phyloP scores from a whole-genome alignment of 164 flowering plant genomes.

The Vitis labrusca region DNA sequence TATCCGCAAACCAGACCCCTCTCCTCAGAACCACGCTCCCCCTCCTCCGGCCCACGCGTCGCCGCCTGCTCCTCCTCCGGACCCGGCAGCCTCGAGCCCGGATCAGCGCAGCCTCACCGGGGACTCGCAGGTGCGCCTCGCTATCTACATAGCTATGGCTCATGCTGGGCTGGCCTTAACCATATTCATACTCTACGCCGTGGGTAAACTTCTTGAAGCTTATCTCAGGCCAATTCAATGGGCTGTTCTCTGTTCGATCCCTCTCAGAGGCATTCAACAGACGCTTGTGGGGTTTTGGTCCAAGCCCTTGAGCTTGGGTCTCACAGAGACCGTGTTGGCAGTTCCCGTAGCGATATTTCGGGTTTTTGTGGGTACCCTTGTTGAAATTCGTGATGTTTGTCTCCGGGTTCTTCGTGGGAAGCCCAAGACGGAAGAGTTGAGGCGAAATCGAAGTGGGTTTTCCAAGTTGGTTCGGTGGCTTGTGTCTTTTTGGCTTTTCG shows the following conservation, averaged over 20 bases:
- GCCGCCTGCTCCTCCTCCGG: constrained; percentile 15
- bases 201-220: constrained; percentile 62
- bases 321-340: constrained; percentile 82
- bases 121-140: constrained; percentile 80
- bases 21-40: constrained; percentile 21
- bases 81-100: neutral
- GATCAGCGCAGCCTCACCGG: constrained; percentile 24
- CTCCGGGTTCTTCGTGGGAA: constrained; percentile 37
- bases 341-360: constrained; percentile 71
- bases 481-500: constrained; percentile 71
- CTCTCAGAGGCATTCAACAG: constrained; percentile 79
- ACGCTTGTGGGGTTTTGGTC: constrained; percentile 82
- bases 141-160: constrained; percentile 96
- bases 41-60: constrained; percentile 18
- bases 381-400: constrained; percentile 51
- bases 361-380: constrained; percentile 55
- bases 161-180: constrained; percentile 80
- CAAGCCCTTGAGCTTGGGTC: constrained; percentile 73
- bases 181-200: constrained; percentile 55
- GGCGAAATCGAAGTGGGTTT: constrained; percentile 52
- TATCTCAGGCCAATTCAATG: constrained; percentile 84
- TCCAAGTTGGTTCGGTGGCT: constrained; percentile 71
- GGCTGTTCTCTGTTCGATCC: constrained; percentile 92
- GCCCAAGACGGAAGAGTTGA: constrained; percentile 15
- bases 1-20: constrained; percentile 46